Evolutionary conservation across 2,329 filamentous ascomycete genomes (phyloP).

Genomic region (Talaromyces islandicus): DNA sequence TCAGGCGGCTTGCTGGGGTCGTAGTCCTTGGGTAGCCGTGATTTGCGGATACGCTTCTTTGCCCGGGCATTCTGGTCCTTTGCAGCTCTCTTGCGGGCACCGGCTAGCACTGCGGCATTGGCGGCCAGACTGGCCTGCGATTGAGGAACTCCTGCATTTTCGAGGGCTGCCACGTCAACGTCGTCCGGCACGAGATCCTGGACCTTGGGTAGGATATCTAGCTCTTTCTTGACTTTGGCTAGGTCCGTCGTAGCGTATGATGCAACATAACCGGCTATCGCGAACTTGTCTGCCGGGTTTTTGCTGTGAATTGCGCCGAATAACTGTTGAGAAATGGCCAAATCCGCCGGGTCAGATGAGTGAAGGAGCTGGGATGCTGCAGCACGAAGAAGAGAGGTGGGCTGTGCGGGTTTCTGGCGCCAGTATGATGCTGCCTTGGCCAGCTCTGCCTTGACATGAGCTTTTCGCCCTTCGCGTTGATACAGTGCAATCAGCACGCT

Average conservation of each 20-base stretch:
- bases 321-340: constrained; percentile 66
- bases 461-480: constrained; percentile 65
- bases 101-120: constrained; percentile 26
- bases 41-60: constrained; percentile 41
- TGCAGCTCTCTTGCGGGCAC: constrained; percentile 36
- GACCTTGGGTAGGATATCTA: constrained; percentile 33
- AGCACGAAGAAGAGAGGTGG: constrained; percentile 67
- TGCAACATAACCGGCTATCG: constrained; percentile 79
- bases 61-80: constrained; percentile 22
- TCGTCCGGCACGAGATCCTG: constrained; percentile 32
- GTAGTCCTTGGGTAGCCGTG: constrained; percentile 43
- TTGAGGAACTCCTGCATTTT: constrained; percentile 39
- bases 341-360: constrained; percentile 63
- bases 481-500: constrained; percentile 76
- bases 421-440: constrained; percentile 77
- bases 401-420: constrained; percentile 56
- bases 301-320: constrained; percentile 66
- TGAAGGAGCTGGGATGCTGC: constrained; percentile 78
- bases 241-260: constrained; percentile 57
- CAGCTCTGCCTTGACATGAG: constrained; percentile 66
- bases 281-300: constrained; percentile 60
- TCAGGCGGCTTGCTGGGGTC: constrained; percentile 76
- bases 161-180: constrained; percentile 39
- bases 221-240: constrained; percentile 28
- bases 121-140: constrained; percentile 24